Evolutionary conservation across 345 rosid species (phyloP), one percentile per base, ranked within the genome.

Genomic region (Arabidopsis suecica): DNA sequence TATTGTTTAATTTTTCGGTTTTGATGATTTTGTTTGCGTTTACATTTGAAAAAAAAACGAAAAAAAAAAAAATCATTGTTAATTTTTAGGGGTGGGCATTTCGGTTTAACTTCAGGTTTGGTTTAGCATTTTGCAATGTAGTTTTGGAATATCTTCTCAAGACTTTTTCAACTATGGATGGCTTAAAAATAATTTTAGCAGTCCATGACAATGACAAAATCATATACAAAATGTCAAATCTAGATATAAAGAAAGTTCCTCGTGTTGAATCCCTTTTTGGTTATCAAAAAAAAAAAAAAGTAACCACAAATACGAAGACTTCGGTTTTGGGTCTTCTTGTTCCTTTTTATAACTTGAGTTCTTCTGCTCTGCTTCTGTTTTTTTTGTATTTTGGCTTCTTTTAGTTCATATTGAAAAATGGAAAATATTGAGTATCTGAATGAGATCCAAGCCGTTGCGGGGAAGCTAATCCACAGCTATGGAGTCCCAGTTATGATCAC

Each of bases 401-500:
- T 25, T 2, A 0, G 32, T 6, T 54, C 6, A 1, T 11, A 12
- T 12, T 12, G 7, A 33, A 56, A 56, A 74, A 86, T 86, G 93
- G 86, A 79, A 72, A 84, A 87, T 58, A 42, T 32, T 73, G 88
- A 83, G 44, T 84, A 81, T 67, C 54, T 88, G 61, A 73, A 61
- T 50, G 89, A 86, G 50, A 74, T 93, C 68, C 82, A 78, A 69
- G 33, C 74, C 20, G 88, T 82, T 33, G 87, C 84, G 1, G 85
- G 76, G 71, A 83, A 73, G 73, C 84, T 89, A 9, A 51, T 85
- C 33, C 62, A 61, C 3, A 84, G 83, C 68, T 83, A 85, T 8
- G 90, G 88, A 3, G 83, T 92, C 32, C 53, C 86, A 33, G 81
- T 80, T 6, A 83, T 86, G 5, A 83, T 88, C 32, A 86, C 92